A percentile compares a stretch with the other conserved stretches of the same genome.
phyloP scores from a whole-genome alignment of 2,329 filamentous ascomycete genomes.

The Cadophora sp. region DNA sequence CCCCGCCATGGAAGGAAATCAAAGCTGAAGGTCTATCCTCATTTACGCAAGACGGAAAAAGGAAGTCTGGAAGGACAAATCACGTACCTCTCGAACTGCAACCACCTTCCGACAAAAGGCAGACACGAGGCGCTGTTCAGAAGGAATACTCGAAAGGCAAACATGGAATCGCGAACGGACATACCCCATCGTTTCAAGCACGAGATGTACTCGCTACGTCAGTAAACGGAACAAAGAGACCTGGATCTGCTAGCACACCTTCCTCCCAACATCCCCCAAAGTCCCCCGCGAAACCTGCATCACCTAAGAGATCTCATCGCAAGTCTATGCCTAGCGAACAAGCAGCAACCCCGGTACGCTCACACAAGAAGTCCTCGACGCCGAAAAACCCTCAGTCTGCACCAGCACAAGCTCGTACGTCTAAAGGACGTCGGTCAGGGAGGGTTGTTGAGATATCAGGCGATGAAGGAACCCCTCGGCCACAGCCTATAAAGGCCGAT shows the following conservation, averaged over 20 bases:
- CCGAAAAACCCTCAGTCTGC: slow-evolving; percentile 36
- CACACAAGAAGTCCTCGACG: slow-evolving; percentile 35
- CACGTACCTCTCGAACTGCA: slow-evolving; percentile 59
- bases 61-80: slow-evolving; percentile 72
- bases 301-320: slow-evolving; percentile 42
- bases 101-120: slow-evolving; percentile 56
- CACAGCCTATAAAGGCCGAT: slow-evolving; percentile 31
- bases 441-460: slow-evolving; percentile 35
- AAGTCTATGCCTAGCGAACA: slow-evolving; percentile 41
- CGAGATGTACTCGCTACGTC: slow-evolving; percentile 33
- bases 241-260: slow-evolving; percentile 30
- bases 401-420: slow-evolving; percentile 27
- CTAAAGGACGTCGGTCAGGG: slow-evolving; percentile 38
- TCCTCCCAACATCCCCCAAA: slow-evolving; percentile 32
- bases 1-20: slow-evolving; percentile 93
- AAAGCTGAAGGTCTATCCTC: slow-evolving; percentile 86
- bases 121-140: slow-evolving; percentile 56
- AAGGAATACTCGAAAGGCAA: slow-evolving; percentile 42
- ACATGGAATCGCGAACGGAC: slow-evolving; percentile 36
- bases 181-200: slow-evolving; percentile 29
- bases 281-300: slow-evolving; percentile 37
- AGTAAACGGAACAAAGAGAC: slow-evolving; percentile 37
- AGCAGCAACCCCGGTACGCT: slow-evolving; percentile 36
- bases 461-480: slow-evolving; percentile 28
- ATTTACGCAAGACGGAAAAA: slow-evolving; percentile 75